phyloP scores from a whole-genome alignment of 805 yeast species.

The Candida germanica region DNA sequence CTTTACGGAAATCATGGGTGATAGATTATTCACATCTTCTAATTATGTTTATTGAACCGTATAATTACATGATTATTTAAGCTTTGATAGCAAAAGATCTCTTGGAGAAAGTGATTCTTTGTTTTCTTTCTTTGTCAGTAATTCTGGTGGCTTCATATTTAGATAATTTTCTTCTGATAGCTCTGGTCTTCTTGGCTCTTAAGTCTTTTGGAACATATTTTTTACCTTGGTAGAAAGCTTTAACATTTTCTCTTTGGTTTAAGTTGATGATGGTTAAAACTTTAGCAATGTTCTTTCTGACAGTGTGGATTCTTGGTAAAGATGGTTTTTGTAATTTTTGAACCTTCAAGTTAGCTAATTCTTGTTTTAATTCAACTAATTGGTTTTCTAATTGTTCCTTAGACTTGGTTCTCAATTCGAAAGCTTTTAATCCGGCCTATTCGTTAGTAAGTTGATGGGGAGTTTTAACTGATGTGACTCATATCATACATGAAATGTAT shows the following conservation, averaged over 20 bases:
- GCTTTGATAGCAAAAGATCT: constrained; percentile 99
- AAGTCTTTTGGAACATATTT: constrained; percentile 97
- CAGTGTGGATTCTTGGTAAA: constrained; percentile 93
- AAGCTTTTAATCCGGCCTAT: constrained; percentile 91
- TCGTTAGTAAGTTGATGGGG: too few species aligned
- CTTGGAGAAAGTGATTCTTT: constrained; percentile 94
- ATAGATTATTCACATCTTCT: too few species aligned
- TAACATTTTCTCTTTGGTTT: constrained; percentile 92
- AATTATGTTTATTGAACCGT: constrained; percentile 5
- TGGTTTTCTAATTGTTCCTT: constrained; percentile 94
- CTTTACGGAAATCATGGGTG: too few species aligned
- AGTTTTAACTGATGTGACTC: too few species aligned
- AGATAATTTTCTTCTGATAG: constrained; percentile 95
- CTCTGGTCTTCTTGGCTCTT: constrained; percentile 99
- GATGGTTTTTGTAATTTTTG: constrained; percentile 91
- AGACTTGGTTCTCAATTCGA: constrained; percentile 95
- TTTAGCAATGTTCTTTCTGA: constrained; percentile 98
- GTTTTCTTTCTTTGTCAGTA: constrained; percentile 91
- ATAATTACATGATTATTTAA: constrained; percentile 44
- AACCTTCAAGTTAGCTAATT: constrained; percentile 92
- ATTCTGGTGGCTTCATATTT: constrained; percentile 74
- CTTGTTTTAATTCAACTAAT: constrained; percentile 94
- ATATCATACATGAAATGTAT: too few species aligned
- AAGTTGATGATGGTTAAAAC: constrained; percentile 95
- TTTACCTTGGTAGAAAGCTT: constrained; percentile 92